Evolutionary conservation across 1,139 yeast genomes (phyloP).

Genomic region (Protomyces macrosporus): DNA sequence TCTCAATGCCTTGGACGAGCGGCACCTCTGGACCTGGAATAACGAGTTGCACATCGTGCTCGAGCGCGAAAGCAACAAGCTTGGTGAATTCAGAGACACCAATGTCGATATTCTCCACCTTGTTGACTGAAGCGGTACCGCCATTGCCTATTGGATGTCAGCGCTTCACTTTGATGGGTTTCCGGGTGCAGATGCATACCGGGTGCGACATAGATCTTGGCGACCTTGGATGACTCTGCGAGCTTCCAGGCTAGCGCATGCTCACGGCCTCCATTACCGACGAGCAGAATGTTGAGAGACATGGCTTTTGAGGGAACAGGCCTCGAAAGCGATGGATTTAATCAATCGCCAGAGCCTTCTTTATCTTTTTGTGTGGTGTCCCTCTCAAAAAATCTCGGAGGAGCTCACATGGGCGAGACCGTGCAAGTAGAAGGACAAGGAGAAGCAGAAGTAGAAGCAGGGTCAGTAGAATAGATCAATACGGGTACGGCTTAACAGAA

Average conservation of each 20-base stretch:
- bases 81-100: conserved; percentile 45
- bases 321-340: background rate
- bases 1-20: conserved; percentile 82
- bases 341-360: background rate
- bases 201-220: conserved; percentile 81
- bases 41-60: conserved; percentile 63
- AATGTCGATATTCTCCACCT: conserved; percentile 66
- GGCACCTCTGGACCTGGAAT: conserved; percentile 99
- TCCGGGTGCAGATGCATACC: conserved; percentile 43
- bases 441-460: conserved; percentile 3
- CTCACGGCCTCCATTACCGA: conserved; percentile 99
- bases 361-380: background rate
- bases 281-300: conserved; percentile 51
- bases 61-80: conserved; percentile 60
- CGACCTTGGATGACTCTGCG: conserved; percentile 67
- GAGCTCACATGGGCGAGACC: background rate
- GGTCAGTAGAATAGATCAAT: background rate
- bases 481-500: background rate
- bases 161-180: too few relatives aligned
- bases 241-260: conserved; percentile 94
- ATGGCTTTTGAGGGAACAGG: background rate
- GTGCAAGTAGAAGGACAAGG: background rate
- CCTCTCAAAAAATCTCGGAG: background rate
- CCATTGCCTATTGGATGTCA: conserved; percentile 51
- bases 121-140: conserved; percentile 58